phyloP scores from a whole-genome alignment of 495 filamentous ascomycete genomes.

The Penicillium paradoxum region DNA sequence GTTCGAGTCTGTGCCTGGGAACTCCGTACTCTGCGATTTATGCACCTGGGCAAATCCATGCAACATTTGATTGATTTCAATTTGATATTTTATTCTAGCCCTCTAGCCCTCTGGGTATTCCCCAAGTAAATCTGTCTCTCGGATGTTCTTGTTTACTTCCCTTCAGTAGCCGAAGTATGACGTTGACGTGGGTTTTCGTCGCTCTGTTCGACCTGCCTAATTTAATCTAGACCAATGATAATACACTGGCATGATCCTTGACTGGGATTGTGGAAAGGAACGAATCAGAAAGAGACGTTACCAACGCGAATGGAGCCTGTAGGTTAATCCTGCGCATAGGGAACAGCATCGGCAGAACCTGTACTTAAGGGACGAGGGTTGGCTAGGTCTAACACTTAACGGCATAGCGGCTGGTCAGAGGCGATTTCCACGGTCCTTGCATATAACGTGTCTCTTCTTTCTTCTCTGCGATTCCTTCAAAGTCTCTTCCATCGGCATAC shows the following conservation, averaged over 20 bases:
- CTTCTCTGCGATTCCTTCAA: slow-evolving; percentile 7
- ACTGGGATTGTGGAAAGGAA: background rate
- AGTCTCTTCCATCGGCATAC: background rate
- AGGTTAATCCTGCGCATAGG: slow-evolving; percentile 40
- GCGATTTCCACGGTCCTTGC: slow-evolving; percentile 2
- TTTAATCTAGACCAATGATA: background rate
- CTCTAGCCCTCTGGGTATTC: too few relatives aligned
- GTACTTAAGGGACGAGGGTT: slow-evolving; percentile 62
- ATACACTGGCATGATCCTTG: background rate
- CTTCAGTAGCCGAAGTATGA: slow-evolving; percentile 5
- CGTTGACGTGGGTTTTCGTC: background rate
- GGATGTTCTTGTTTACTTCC: background rate
- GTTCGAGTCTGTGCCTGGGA: too few relatives aligned
- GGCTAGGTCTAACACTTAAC: slow-evolving; percentile 20
- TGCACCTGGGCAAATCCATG: too few relatives aligned
- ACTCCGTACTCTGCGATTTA: too few relatives aligned
- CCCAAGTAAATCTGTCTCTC: too few relatives aligned
- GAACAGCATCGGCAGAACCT: slow-evolving; percentile 45
- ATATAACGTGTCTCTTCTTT: slow-evolving; percentile 15
- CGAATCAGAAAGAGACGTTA: slow-evolving; percentile 5
- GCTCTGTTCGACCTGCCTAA: background rate
- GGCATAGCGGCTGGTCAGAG: slow-evolving; percentile 20
- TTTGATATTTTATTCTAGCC: too few relatives aligned
- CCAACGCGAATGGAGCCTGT: slow-evolving; percentile 8
- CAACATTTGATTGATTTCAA: too few relatives aligned